These are phyloP conservation scores for Pogostemon cablin DNA, from an alignment of 257 asterid species.

Conservation along the genomic window DNA sequence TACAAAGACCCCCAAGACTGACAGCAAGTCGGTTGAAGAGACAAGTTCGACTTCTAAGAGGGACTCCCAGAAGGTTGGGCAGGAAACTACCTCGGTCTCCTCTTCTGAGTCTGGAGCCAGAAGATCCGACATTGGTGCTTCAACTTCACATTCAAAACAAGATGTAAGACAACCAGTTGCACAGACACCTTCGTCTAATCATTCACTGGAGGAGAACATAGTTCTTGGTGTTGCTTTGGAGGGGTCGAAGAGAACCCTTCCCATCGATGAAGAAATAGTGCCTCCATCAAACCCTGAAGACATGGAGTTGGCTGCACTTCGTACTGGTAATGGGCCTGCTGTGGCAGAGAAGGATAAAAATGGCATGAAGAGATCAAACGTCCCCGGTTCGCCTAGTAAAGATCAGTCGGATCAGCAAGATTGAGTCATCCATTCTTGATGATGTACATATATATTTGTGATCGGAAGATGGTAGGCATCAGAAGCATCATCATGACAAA, in stretches of 20 bases:
- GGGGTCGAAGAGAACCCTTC: constrained; percentile 94
- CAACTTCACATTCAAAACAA: constrained; percentile 51
- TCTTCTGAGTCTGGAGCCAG: constrained; percentile 39
- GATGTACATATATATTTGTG: constrained; percentile 35
- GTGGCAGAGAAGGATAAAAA: constrained; percentile 56
- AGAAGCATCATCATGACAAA: background rate
- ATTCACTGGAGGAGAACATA: constrained; percentile 82
- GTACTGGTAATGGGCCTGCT: constrained; percentile 49
- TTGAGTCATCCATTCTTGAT: constrained; percentile 22
- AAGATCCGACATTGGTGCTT: constrained; percentile 39
- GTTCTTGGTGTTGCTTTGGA: constrained; percentile 97
- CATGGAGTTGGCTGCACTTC: constrained; percentile 53
- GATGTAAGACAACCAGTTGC: constrained; percentile 43
- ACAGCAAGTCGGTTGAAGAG: constrained; percentile 43
- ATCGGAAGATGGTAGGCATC: background rate
- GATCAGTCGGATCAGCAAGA: constrained; percentile 51
- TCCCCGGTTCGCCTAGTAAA: constrained; percentile 34
- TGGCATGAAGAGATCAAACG: constrained; percentile 43
- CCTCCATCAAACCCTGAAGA: constrained; percentile 45
- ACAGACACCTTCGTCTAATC: constrained; percentile 51
- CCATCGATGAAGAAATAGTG: constrained; percentile 70
- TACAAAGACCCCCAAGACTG: constrained; percentile 45
- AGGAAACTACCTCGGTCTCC: constrained; percentile 37
- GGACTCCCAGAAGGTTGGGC: constrained; percentile 45
- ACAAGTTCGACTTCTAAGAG: constrained; percentile 41